Base-by-base conservation (phyloP, 176 grass and related monocot species). In the Cenchrus fungigraminus region DNA sequence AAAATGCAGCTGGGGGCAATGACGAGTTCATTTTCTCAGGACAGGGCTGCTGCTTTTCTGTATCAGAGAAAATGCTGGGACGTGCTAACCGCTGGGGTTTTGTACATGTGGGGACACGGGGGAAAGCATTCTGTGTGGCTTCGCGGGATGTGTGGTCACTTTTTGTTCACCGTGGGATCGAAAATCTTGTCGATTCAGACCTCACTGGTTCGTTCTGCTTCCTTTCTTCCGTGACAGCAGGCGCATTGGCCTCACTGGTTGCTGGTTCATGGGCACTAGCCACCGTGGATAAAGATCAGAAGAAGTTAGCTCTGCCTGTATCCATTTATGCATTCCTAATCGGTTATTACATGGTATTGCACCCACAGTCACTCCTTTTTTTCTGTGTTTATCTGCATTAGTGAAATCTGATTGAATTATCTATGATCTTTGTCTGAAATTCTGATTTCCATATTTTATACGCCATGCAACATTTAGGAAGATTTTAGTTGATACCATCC, bases 11-110 rank as follows among this genome's bases (percentile, higher is more conserved):
- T 22, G 73, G 88, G 25, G 89, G 85, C 59, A 70, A 92, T 2
- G 96, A 98, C 2, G 91, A 98, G 73, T 98, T 98, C 89, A 85
- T 97, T 17, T 95, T 88, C 85, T 86, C 95, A 11, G 93, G 96
- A 82, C 78, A 17, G 59, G 89, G 84, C 22, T 98, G 83, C 46
- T 98, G 90, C 88, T 34, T 85, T 14, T 57, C n/a, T 56, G 65
- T 90, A 68, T 92, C 96, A 46, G 87, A 92, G 20, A 87, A 87
- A 63, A 72, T 98, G 89, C 74, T 98, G 54, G 83, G 83, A 77
- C 67, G 80, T 67, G 93, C 84, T 64, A 98, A 98, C 78, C 90
- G 91, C 5, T 98, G 96, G 96, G 93, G 93, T 37, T 86, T 95
- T 68, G 90, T 95, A 62, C 85, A 92, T 29, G 90, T 95, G 14